These are phyloP conservation scores for Candida boleticola DNA, from an alignment of 805 yeast genomes.

Conservation along the genomic window DNA sequence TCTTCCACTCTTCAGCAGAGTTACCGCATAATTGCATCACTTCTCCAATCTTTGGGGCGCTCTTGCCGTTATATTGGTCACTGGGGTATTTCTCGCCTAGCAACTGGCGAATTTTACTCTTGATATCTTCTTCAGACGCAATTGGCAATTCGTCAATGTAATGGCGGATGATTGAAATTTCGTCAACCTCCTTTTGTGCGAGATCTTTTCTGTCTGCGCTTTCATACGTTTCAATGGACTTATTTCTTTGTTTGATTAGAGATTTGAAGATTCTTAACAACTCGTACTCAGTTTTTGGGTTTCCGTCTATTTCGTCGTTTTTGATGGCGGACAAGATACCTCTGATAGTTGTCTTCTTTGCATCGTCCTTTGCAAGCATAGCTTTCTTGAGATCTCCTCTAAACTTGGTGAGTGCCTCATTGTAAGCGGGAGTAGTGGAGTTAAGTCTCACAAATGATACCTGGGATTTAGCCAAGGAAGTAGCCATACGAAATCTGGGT, in stretches of 20 bases:
- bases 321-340: conserved; percentile 20
- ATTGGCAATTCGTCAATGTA: conserved; percentile 45
- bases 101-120: conserved; percentile 17
- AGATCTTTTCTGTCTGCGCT: conserved; percentile 49
- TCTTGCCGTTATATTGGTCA: neutral
- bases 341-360: conserved; percentile 21
- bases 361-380: conserved; percentile 20
- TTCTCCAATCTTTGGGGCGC: conserved; percentile 2
- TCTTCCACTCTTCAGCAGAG: conserved; percentile 16
- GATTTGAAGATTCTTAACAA: conserved; percentile 25
- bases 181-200: conserved; percentile 50
- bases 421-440: conserved; percentile 12
- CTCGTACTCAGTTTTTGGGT: conserved; percentile 18
- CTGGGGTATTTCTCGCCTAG: neutral
- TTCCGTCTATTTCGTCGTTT: conserved; percentile 23
- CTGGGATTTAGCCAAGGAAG: neutral
- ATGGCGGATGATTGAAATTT: conserved; percentile 39
- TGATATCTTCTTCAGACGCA: conserved; percentile 43
- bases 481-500: neutral
- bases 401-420: conserved; percentile 12
- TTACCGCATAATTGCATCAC: conserved; percentile 3
- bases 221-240: conserved; percentile 47
- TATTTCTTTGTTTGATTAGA: conserved; percentile 47
- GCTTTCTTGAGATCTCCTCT: conserved; percentile 23
- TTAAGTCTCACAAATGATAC: conserved; percentile 10